Conservation (phyloP, 2,329 filamentous ascomycete genomes). For the Chaetomiaceae sp. region DNA sequence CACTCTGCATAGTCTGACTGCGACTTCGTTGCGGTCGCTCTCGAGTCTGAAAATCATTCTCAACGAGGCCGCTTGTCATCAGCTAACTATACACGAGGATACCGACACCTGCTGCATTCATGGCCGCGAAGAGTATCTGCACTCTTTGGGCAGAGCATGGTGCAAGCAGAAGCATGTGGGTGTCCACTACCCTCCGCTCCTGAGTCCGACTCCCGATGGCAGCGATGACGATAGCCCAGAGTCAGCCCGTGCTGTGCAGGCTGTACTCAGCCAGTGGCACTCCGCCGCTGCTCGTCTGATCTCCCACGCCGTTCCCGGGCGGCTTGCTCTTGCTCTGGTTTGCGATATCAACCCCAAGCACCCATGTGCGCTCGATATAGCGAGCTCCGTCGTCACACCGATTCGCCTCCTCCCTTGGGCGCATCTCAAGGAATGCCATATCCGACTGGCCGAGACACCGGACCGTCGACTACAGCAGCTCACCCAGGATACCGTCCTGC, state of each 20-base stretch:
- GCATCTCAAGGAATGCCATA: constrained; percentile 9
- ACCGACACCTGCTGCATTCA: not conserved
- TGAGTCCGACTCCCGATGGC: not conserved
- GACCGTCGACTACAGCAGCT: constrained; percentile 11
- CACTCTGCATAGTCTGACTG: constrained; percentile 3
- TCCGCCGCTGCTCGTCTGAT: not conserved
- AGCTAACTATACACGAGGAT: not conserved
- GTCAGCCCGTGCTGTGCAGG: not conserved
- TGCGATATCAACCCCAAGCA: constrained; percentile 10
- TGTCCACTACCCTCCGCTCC: not conserved
- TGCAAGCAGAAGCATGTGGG: not conserved
- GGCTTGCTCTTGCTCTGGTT: constrained; percentile 11
- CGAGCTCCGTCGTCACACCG: not conserved
- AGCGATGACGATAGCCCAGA: not conserved
- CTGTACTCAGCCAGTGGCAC: constrained; percentile 14
- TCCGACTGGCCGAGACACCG: constrained; percentile 10
- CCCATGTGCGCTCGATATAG: not conserved
- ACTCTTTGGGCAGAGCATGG: not conserved
- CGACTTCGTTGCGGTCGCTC: constrained; percentile 1
- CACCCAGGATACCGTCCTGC: constrained; percentile 8
- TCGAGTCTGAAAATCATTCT: constrained; percentile 13
- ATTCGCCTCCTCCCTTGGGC: constrained; percentile 6
- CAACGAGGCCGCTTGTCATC: constrained; percentile 11
- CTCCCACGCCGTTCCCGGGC: not conserved
- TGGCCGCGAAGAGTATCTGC: not conserved